Evolutionary conservation across 1,284 basidiomycete species (phyloP).

Genomic region (Ceratobasidium sp.): DNA sequence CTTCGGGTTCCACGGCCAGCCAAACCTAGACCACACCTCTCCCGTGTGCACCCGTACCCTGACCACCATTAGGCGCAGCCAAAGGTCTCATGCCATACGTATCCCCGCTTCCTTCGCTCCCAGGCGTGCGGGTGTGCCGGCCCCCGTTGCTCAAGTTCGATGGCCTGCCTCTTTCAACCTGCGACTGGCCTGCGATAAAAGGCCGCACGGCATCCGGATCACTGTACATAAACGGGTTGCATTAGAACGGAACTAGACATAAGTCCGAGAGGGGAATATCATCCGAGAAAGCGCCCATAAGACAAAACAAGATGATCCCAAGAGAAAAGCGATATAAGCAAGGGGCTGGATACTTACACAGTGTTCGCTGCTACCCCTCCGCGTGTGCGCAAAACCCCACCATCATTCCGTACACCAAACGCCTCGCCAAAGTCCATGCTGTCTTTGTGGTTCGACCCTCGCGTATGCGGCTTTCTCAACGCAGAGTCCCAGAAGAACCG

Average conservation of each 20-base stretch:
- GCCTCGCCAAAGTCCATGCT: conserved; percentile 61
- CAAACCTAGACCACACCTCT: neutral
- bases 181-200: conserved; percentile 21
- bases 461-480: conserved; percentile 61
- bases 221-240: conserved; percentile 17
- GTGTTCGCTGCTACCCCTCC: conserved; percentile 17
- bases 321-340: neutral
- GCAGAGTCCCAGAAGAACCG: conserved; percentile 67
- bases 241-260: conserved; percentile 19
- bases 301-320: neutral
- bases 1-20: neutral
- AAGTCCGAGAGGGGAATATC: neutral
- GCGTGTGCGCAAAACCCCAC: conserved; percentile 8
- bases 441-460: conserved; percentile 53
- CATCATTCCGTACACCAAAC: conserved; percentile 57
- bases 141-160: conserved; percentile 28
- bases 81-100: conserved; percentile 36
- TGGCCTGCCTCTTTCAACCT: neutral
- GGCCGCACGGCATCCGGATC: conserved; percentile 39
- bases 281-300: conserved; percentile 19
- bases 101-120: conserved; percentile 38
- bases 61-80: conserved; percentile 5
- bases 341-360: conserved; percentile 23
- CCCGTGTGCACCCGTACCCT: conserved; percentile 7
- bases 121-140: conserved; percentile 35